Evolutionary conservation across 352 stramenopile genomes (phyloP).

Genomic region (Phytophthora ramorum): DNA sequence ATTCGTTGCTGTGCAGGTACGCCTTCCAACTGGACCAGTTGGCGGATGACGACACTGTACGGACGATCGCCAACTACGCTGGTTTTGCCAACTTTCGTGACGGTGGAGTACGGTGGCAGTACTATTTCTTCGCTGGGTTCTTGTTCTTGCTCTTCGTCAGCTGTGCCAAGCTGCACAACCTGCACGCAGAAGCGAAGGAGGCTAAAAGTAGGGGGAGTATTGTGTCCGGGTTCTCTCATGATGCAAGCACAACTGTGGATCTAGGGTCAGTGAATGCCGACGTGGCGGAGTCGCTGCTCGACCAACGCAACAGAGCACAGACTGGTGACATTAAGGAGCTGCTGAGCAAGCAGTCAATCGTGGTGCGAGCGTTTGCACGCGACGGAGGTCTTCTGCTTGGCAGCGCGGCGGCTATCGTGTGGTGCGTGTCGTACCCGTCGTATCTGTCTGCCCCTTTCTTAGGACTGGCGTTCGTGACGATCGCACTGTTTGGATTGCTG

Average conservation of each 20-base stretch:
- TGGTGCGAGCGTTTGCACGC: slow-evolving; percentile 67
- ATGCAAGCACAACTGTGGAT: slow-evolving; percentile 27
- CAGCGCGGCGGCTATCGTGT: slow-evolving; percentile 70
- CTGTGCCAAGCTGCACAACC: slow-evolving; percentile 69
- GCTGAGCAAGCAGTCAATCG: slow-evolving; percentile 68
- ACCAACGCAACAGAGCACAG: slow-evolving; percentile 30
- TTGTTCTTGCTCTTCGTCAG: slow-evolving; percentile 70
- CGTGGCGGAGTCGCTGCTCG: slow-evolving; percentile 39
- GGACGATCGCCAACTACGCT: slow-evolving; percentile 56
- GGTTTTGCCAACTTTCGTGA: slow-evolving; percentile 68
- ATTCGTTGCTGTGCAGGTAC: slow-evolving; percentile 46
- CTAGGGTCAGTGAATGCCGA: slow-evolving; percentile 35
- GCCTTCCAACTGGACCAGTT: slow-evolving; percentile 57
- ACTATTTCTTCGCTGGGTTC: slow-evolving; percentile 71
- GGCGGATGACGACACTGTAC: slow-evolving; percentile 31
- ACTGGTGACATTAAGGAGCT: slow-evolving; percentile 56
- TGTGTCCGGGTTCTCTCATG: slow-evolving; percentile 19
- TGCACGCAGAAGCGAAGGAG: slow-evolving; percentile 43
- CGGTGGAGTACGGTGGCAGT: slow-evolving; percentile 54
- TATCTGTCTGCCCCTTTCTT: slow-evolving; percentile 76
- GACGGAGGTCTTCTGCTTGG: slow-evolving; percentile 75
- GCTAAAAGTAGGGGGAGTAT: slow-evolving; percentile 15
- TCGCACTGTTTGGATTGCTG: slow-evolving; percentile 70
- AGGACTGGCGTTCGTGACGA: slow-evolving; percentile 66
- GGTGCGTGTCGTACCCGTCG: slow-evolving; percentile 86